A percentile compares a stretch with the other conserved stretches of the same genome.
These are phyloP conservation scores for Breviolum minutum DNA, from an alignment of 73 alveolate genomes.

Conservation along the genomic window DNA sequence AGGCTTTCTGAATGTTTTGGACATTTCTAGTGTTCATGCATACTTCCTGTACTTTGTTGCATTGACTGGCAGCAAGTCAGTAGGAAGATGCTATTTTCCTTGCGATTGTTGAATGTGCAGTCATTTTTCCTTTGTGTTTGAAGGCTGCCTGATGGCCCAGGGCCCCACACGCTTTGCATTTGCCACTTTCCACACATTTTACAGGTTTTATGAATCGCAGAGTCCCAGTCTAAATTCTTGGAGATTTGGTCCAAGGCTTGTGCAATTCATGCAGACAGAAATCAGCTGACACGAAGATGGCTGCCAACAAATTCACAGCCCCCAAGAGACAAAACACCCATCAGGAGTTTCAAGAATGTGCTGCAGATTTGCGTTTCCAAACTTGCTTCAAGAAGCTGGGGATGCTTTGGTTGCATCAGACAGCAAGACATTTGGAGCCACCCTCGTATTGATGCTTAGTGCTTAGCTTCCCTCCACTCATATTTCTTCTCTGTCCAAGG, in stretches of 20 bases:
- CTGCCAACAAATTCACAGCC: not conserved
- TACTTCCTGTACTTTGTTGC: too few species aligned
- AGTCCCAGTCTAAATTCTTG: not conserved
- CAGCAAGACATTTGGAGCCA: not conserved
- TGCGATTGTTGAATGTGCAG: too few species aligned
- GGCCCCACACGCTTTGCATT: too few species aligned
- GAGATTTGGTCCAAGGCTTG: not conserved
- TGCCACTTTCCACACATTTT: too few species aligned
- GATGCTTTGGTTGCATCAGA: not conserved
- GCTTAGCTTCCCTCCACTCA: not conserved
- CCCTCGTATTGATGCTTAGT: not conserved
- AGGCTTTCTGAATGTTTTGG: not conserved
- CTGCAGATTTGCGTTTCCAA: conserved; percentile 73
- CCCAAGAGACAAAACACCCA: not conserved
- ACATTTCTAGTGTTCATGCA: not conserved
- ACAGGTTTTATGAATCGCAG: not conserved
- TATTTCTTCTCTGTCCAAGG: not conserved
- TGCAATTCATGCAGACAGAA: too few species aligned
- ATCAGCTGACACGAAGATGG: too few species aligned
- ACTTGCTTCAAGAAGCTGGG: conserved; percentile 93
- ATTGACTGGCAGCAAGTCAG: too few species aligned
- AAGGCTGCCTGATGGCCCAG: too few species aligned
- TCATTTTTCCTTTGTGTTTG: too few species aligned
- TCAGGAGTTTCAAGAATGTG: conserved; percentile 83
- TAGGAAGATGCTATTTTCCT: too few species aligned